Base-by-base conservation (phyloP, 1,284 basidiomycete species). In the Marasmius fiardii region DNA sequence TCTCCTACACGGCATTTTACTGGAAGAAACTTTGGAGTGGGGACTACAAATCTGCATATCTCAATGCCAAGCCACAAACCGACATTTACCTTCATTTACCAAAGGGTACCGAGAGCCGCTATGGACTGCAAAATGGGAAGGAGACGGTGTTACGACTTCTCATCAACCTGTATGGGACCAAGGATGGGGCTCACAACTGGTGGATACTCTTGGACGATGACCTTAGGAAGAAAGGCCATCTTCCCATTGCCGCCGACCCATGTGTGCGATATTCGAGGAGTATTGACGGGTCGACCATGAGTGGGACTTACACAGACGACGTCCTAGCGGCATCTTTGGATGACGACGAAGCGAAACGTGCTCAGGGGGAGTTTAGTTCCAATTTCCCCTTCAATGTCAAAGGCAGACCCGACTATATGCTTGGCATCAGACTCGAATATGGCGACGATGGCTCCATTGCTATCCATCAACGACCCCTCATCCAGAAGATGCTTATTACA, bases 381-480 rank as follows among this genome's bases (percentile, higher is more conserved):
- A n/a, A n/a, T n/a, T n/a, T n/a, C n/a, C n/a, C n/a, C n/a, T n/a
- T n/a, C n/a, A n/a, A n/a, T n/a, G n/a, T n/a, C n/a, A n/a, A n/a
- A n/a, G n/a, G n/a, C n/a, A n/a, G n/a, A n/a, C n/a, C n/a, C n/a
- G n/a, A n/a, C n/a, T n/a, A n/a, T n/a, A n/a, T n/a, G n/a, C n/a
- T n/a, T n/a, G n/a, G n/a, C n/a, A n/a, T n/a, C n/a, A n/a, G n/a
- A n/a, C n/a, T n/a, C 28, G 28, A 31, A 4, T 10, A 31, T 31
- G 28, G 28, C 10, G 54, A 64, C 1, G 55, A 61, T n/a, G n/a
- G n/a, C n/a, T n/a, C n/a, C 0, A 60, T 67, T 12, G 56, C 56
- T 1, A 49, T 68, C 0, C 67, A 66, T 1, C 70, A 70, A 54
- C 2, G 35, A 4, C 56, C 60, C 0, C 69, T 66, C 55, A 57